Conservation (phyloP, 2,329 filamentous ascomycete genomes). For the Sclerotinia trifoliorum region DNA sequence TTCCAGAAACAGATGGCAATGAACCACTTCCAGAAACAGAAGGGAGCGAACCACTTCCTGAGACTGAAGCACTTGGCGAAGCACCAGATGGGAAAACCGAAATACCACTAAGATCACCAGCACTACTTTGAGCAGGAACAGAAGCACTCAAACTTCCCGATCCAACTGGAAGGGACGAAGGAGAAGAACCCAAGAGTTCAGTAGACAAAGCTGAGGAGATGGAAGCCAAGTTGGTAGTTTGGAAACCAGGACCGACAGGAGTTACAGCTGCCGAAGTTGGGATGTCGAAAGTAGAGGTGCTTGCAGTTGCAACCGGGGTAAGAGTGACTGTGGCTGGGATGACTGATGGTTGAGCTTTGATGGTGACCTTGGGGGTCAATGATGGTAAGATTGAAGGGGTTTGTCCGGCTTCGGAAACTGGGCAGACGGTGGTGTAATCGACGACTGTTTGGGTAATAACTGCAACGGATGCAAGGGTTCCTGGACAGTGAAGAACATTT, state of each 20-base stretch:
- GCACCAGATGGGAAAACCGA: neutral
- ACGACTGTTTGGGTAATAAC: slow-evolving; percentile 26
- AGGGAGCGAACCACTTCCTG: no score
- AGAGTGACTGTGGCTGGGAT: slow-evolving; percentile 1
- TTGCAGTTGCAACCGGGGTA: neutral
- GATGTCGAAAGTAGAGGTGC: neutral
- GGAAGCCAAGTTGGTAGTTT: slow-evolving; percentile 9
- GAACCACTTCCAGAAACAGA: neutral
- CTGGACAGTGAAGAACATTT: slow-evolving; percentile 29
- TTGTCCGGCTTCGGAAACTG: slow-evolving; percentile 17
- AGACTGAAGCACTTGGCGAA: neutral
- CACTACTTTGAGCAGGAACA: neutral
- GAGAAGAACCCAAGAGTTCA: neutral
- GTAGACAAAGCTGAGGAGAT: slow-evolving; percentile 7
- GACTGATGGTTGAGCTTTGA: neutral
- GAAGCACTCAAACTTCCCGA: neutral
- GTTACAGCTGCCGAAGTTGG: neutral
- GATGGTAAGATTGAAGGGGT: neutral
- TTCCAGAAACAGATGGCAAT: neutral
- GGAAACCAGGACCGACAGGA: neutral
- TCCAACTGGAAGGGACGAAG: neutral
- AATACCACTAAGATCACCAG: neutral
- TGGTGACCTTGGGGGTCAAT: neutral
- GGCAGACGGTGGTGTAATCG: slow-evolving; percentile 29
- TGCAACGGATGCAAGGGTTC: slow-evolving; percentile 16